Evolutionary conservation across 2,329 filamentous ascomycete genomes (phyloP).

Genomic region (Ascosphaera apis): DNA sequence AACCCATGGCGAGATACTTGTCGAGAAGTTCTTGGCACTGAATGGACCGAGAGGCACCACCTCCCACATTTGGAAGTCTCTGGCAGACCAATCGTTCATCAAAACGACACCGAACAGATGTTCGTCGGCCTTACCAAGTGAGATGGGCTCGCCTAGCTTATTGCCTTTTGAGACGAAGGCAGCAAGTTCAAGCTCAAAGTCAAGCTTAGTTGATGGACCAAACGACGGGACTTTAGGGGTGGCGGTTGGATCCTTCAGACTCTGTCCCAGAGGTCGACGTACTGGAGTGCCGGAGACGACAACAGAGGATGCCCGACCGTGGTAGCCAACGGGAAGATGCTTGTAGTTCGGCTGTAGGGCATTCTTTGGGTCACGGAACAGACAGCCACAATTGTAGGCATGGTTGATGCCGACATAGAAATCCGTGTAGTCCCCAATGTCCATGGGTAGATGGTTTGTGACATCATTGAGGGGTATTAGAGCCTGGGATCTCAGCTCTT

Average conservation of each 20-base stretch:
- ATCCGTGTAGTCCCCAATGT: slow-evolving; percentile 64
- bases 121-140: slow-evolving; percentile 40
- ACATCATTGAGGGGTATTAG: slow-evolving; percentile 37
- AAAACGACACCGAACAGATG: slow-evolving; percentile 59
- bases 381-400: slow-evolving; percentile 45
- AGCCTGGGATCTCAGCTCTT: slow-evolving; percentile 29
- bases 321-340: slow-evolving; percentile 61
- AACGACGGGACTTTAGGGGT: slow-evolving; percentile 40
- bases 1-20: slow-evolving; percentile 57
- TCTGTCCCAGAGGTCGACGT: slow-evolving; percentile 51
- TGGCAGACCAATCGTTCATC: slow-evolving; percentile 71
- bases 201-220: slow-evolving; percentile 40
- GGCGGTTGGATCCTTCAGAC: slow-evolving; percentile 39
- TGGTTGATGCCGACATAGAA: slow-evolving; percentile 67
- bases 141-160: slow-evolving; percentile 38
- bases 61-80: slow-evolving; percentile 68
- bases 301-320: slow-evolving; percentile 53
- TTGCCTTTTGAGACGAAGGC: slow-evolving; percentile 48
- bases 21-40: slow-evolving; percentile 64
- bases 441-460: slow-evolving; percentile 48
- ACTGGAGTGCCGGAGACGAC: slow-evolving; percentile 53
- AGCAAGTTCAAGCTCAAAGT: slow-evolving; percentile 62
- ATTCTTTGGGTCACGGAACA: slow-evolving; percentile 50
- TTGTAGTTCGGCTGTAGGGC: slow-evolving; percentile 64
- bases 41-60: slow-evolving; percentile 65